Evolutionary conservation across 345 rosid genomes (phyloP).

Genomic region (Nasturtium officinale): DNA sequence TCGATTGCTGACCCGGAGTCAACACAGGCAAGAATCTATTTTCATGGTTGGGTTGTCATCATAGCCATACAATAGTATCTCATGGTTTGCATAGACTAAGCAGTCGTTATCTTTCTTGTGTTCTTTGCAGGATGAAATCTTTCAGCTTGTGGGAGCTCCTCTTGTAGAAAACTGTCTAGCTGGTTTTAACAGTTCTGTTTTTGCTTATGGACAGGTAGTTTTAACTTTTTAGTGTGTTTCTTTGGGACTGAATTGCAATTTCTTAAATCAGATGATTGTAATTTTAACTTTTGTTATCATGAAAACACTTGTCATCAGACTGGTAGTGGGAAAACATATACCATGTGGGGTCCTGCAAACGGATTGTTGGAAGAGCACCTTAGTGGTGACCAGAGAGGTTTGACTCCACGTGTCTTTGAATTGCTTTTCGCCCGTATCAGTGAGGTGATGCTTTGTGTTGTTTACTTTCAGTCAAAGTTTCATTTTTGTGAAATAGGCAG

Average conservation of each 20-base stretch:
- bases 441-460: constrained; percentile 60
- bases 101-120: background rate
- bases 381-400: constrained; percentile 76
- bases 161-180: constrained; percentile 95
- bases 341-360: constrained; percentile 98
- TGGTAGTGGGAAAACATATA: constrained; percentile 96
- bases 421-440: constrained; percentile 76
- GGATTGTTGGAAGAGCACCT: constrained; percentile 66
- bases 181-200: constrained; percentile 97
- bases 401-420: constrained; percentile 90
- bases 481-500: constrained; percentile 9
- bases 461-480: constrained; percentile 18
- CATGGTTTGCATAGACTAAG: constrained; percentile 13
- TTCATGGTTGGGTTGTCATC: background rate
- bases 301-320: constrained; percentile 55
- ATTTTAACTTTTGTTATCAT: constrained; percentile 5
- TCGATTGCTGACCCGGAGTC: constrained; percentile 77
- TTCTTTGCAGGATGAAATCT: constrained; percentile 67
- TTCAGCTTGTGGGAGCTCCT: constrained; percentile 85
- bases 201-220: constrained; percentile 96
- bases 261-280: background rate
- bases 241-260: background rate
- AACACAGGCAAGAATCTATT: constrained; percentile 58
- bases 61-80: no score
- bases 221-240: constrained; percentile 6